Base-by-base conservation (phyloP, 1,139 yeast species). In the Nakaseomyces uthaithaninus region DNA sequence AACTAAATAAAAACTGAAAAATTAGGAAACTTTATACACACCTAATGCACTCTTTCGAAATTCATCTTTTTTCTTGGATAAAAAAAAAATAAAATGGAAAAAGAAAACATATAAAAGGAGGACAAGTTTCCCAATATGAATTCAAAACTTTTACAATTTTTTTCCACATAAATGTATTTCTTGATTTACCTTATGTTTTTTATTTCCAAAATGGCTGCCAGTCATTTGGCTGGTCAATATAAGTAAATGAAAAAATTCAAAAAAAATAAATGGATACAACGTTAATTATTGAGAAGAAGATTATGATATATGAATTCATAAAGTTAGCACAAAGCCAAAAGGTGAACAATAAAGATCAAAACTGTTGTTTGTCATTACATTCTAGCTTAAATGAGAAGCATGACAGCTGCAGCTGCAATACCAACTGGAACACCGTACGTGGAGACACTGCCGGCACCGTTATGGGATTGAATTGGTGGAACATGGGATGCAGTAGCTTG, bases 401-500 rank as follows among this genome's bases (percentile, higher is more conserved):
- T 12, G 14, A 17, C 25, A 31, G 35, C 35, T 4, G 35, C 35
- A 20, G 35, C 35, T 4, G 25, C 35, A 19, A 31, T 12, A 20
- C 35, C 35, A 8, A 25, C 35, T n/a, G 24, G 25, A 7, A 31
- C 25, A 19, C 35, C 35, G 17, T 31, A 19, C 4, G 25, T 11
- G 12, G 6, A 15, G 18, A 19, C 12, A 12, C 25, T 12, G 7
- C 7, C 17, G 16, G 35, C 35, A 3, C 35, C 35, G 4, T 31
- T 31, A 14, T 31, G 16, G 11, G 35, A 31, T 20, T 31, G 35
- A 12, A 31, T 12, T 7, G 35, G 35, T 31, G 35, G 35, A 8
- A 31, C 35, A 31, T 19, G 14, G 16, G 35, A 19, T 4, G 35
- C 35, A 6, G 39, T 20, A 11, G 34, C 39, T 16, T 36, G 39